Evolutionary conservation across 257 asterid species (phyloP), one percentile per base, ranked within the genome.

Genomic region (Solanum pinnatisectum): DNA sequence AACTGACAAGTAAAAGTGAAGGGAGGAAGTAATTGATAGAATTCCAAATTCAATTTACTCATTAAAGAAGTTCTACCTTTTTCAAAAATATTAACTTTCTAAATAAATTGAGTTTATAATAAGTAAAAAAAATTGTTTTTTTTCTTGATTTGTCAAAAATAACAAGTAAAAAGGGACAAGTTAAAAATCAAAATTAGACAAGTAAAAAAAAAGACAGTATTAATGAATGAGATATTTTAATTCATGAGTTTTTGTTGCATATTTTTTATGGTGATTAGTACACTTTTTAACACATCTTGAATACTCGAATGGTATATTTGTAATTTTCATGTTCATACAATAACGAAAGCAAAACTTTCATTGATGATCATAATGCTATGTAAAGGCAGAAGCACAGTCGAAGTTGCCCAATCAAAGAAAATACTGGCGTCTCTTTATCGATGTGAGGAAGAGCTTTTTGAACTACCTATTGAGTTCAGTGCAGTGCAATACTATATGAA

Each of bases 91-190:
- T 49, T 15, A 49, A 49, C 60, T 49, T 49, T 5, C 8, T 2
- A 49, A 15, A 44, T 44, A 44, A 44, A 44, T 44, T 44, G 18
- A 49, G 60, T 16, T 6, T 49, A 49, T 49, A 49, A 15, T 49
- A 49, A 0, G 8, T 49, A 0, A 49, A 15, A 46, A 14, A 15
- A 5, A 0, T 46, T 46, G 2, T 46, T 0, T 14, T 46, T 46
- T 7, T 15, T 49, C 8, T 15, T 49, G 7, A 15, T 49, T 49
- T 49, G 8, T 49, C 60, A 49, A 49, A 6, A 49, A 5, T 15
- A 1, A 44, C 18, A 11, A 42, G 49, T 42, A 42, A 42, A 42
- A 42, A 42, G 49, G 15, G 20, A 46, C 20, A 49, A 49, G 60
- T 49, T 15, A 49, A 49, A 49, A 5, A 0, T 15, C 3, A 49